Evolutionary conservation across 768 basidiomycete genomes (phyloP).

Genomic region (button mushroom (Agaricus bisporus)): DNA sequence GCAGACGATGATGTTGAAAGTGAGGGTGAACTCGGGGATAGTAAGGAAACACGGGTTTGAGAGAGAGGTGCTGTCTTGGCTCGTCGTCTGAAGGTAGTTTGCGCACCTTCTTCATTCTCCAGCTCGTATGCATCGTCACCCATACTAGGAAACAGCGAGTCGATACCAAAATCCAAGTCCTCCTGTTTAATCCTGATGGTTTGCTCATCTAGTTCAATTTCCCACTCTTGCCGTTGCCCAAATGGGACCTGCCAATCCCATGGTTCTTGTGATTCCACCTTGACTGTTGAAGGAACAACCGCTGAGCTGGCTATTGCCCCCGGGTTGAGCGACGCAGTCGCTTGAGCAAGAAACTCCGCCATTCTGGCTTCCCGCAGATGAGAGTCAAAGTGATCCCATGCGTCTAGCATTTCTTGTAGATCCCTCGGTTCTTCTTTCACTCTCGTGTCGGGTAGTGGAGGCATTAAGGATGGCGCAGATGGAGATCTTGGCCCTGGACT

Average conservation of each 20-base stretch:
- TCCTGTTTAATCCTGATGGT: constrained; percentile 39
- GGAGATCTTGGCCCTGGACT: constrained; percentile 60
- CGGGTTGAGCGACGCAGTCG: constrained; percentile 24
- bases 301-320: constrained; percentile 10
- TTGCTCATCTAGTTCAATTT: constrained; percentile 28
- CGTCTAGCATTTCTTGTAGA: constrained; percentile 58
- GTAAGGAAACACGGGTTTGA: constrained; percentile 30
- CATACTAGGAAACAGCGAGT: constrained; percentile 24
- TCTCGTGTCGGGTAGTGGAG: constrained; percentile 22
- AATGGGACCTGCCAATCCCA: constrained; percentile 40
- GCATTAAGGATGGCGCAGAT: constrained; percentile 38
- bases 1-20: constrained; percentile 9
- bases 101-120: constrained; percentile 1
- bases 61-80: constrained; percentile 1
- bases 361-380: constrained; percentile 36
- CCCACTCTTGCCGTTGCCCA: constrained; percentile 11
- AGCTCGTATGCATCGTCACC: constrained; percentile 5
- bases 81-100: not conserved
- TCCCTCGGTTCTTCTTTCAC: constrained; percentile 61
- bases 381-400: constrained; percentile 62
- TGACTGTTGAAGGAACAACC: constrained; percentile 23
- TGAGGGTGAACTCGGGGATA: constrained; percentile 33
- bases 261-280: constrained; percentile 36
- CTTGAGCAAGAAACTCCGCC: constrained; percentile 35
- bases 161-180: constrained; percentile 31